Percentiles rank a stretch among this genome's conserved stretches.
phyloP scores from a whole-genome alignment of 805 yeast genomes.

The Trichomonascus vanleenenianus region DNA sequence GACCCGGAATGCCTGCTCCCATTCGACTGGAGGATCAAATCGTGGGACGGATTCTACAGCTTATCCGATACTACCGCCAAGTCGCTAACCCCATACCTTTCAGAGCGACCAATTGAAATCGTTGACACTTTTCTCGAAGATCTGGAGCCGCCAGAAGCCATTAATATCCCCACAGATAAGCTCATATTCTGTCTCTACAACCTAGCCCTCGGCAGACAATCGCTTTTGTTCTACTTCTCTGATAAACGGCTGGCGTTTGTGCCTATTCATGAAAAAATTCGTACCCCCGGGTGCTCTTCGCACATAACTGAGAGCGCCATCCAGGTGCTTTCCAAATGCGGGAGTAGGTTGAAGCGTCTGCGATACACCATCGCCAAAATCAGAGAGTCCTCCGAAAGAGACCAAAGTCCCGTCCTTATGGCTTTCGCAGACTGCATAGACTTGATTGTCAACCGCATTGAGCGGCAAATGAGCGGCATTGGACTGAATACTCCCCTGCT shows the following conservation, averaged over 20 bases:
- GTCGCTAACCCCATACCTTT: neutral
- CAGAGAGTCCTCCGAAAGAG: too few species aligned
- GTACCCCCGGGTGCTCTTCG: neutral
- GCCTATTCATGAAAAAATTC: neutral
- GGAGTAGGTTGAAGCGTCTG: conserved; percentile 1
- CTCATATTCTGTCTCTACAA: conserved; percentile 3
- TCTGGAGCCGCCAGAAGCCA: neutral
- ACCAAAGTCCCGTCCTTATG: conserved; percentile 3
- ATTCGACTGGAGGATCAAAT: neutral
- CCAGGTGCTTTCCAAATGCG: neutral
- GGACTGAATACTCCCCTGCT: neutral
- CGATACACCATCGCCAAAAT: conserved; percentile 1
- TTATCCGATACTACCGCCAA: neutral
- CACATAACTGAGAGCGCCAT: neutral
- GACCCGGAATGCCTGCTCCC: neutral
- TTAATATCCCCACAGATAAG: neutral
- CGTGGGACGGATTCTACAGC: conserved; percentile 2
- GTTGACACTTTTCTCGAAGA: neutral
- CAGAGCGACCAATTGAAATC: neutral
- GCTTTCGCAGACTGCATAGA: conserved; percentile 5
- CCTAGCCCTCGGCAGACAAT: conserved; percentile 3
- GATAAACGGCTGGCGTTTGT: neutral
- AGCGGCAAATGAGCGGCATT: neutral
- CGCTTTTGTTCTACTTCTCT: conserved; percentile 1
- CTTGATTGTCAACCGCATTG: conserved; percentile 3